A percentile compares a stretch with the other conserved stretches of the same genome.
Evolutionary conservation across 169 alveolate species (phyloP).

Genomic region (Eimeria sp.): DNA sequence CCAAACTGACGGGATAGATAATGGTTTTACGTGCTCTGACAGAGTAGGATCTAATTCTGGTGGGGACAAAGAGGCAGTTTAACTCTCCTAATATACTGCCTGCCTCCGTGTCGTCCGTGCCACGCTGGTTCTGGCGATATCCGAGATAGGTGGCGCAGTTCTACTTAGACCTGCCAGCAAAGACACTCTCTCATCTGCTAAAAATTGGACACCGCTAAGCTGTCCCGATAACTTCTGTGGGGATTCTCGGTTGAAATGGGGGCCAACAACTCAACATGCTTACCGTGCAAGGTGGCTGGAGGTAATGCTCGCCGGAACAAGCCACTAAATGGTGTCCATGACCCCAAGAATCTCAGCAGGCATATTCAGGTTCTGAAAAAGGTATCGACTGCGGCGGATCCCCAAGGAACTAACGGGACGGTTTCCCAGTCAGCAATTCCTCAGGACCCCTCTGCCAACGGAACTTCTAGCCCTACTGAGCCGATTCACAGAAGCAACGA

Average conservation of each 20-base stretch:
- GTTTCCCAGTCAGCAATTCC: conserved; percentile 10
- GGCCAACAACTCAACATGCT: conserved; percentile 68
- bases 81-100: neutral
- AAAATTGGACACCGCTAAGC: neutral
- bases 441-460: conserved; percentile 15
- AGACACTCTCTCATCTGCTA: neutral
- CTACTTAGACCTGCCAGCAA: neutral
- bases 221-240: neutral
- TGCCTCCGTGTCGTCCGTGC: conserved; percentile 34
- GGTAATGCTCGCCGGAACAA: conserved; percentile 63
- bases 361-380: conserved; percentile 20
- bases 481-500: neutral
- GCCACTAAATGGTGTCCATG: conserved; percentile 1
- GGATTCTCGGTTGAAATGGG: conserved; percentile 60
- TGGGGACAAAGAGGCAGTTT: neutral
- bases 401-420: conserved; percentile 38
- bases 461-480: neutral
- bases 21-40: neutral
- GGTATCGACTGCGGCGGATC: conserved; percentile 64
- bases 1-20: conserved; percentile 18
- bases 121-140: conserved; percentile 5
- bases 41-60: neutral
- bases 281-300: conserved; percentile 73
- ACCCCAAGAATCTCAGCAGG: neutral
- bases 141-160: conserved; percentile 35